phyloP scores from a whole-genome alignment of 805 yeast species.

The Debaryomyces castellii region DNA sequence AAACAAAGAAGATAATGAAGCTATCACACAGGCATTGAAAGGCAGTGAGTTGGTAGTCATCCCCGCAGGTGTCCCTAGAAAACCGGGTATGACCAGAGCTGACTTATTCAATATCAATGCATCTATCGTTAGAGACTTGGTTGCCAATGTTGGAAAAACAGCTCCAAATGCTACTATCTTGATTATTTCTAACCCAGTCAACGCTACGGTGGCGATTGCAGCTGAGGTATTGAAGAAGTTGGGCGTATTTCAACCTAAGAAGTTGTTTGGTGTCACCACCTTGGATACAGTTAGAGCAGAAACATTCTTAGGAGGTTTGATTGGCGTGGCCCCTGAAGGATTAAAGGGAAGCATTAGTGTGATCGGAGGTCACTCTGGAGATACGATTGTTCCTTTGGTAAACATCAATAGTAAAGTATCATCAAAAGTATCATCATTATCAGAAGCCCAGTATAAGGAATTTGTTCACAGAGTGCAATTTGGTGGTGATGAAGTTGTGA shows the following conservation, averaged over 20 bases:
- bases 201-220: conserved; percentile 49
- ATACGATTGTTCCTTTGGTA: conserved; percentile 43
- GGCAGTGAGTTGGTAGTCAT: conserved; percentile 42
- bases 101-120: conserved; percentile 49
- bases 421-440: conserved; percentile 12
- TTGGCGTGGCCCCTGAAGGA: conserved; percentile 26
- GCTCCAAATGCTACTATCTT: conserved; percentile 45
- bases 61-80: conserved; percentile 50
- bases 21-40: conserved; percentile 36
- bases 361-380: conserved; percentile 49
- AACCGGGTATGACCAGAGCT: conserved; percentile 50
- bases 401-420: conserved; percentile 14
- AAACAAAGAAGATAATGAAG: conserved; percentile 35
- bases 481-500: conserved; percentile 95
- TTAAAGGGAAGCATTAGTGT: conserved; percentile 43
- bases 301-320: conserved; percentile 41
- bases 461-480: conserved; percentile 46
- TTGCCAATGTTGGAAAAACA: conserved; percentile 36
- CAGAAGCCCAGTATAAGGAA: conserved; percentile 16
- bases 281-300: conserved; percentile 47
- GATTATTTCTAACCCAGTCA: conserved; percentile 47
- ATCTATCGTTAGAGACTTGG: conserved; percentile 42
- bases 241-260: conserved; percentile 46
- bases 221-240: conserved; percentile 47
- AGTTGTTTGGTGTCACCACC: conserved; percentile 48